These are phyloP conservation scores for Petrea volubilis DNA, from an alignment of 257 asterid genomes.

Conservation along the genomic window DNA sequence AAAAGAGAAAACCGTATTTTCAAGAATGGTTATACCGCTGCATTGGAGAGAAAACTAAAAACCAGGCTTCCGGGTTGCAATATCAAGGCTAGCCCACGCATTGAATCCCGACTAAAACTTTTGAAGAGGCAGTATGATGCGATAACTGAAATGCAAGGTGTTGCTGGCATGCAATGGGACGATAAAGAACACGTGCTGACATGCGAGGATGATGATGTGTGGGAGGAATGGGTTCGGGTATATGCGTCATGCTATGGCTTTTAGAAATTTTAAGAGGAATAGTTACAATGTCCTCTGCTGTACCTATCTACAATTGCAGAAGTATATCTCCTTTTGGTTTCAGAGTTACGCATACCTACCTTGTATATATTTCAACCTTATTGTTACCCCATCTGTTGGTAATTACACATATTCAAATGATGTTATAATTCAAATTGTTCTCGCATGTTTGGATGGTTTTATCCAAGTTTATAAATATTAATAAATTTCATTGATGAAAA, in stretches of 20 bases:
- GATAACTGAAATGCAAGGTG: slow-evolving; percentile 30
- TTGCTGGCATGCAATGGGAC: slow-evolving; percentile 26
- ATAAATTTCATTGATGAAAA: too few species aligned
- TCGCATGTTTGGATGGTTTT: too few species aligned
- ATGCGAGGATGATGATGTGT: slow-evolving; percentile 28
- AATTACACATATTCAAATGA: too few species aligned
- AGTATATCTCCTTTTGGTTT: too few species aligned
- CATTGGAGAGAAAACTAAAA: slow-evolving; percentile 28
- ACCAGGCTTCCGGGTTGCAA: slow-evolving; percentile 25
- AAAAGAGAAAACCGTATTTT: slow-evolving; percentile 34
- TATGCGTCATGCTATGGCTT: background rate
- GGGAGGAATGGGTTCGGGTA: slow-evolving; percentile 31
- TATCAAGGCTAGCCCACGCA: slow-evolving; percentile 33
- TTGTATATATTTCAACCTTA: too few species aligned
- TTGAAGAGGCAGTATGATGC: slow-evolving; percentile 36
- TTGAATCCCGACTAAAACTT: slow-evolving; percentile 35
- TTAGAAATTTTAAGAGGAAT: background rate
- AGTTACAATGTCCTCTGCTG: too few species aligned
- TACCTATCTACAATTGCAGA: too few species aligned
- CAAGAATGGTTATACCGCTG: slow-evolving; percentile 30
- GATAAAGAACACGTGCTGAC: background rate
- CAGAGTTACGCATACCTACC: too few species aligned
- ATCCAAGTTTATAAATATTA: too few species aligned
- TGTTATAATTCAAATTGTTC: too few species aligned
- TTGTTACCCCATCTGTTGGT: too few species aligned